Conservation (phyloP, 164 flowering plant species). For the Platanus orientalis region DNA sequence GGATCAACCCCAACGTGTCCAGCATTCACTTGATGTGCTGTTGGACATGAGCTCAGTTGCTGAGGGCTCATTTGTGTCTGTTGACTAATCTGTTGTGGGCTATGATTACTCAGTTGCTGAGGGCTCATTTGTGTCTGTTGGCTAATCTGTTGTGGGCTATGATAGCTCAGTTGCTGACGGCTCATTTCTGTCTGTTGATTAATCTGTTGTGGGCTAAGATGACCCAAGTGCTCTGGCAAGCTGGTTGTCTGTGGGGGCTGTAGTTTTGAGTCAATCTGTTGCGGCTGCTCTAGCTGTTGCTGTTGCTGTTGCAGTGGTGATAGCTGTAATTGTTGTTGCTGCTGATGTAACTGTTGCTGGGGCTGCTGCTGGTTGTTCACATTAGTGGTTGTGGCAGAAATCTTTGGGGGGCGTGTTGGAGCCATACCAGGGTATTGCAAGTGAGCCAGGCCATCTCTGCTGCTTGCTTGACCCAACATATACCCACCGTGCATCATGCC, state of each 20-base stretch:
- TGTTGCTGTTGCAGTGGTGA: not conserved
- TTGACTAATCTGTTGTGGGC: not conserved
- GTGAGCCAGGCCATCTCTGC: not conserved
- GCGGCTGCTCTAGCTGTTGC: conserved; percentile 3
- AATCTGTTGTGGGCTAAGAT: conserved; percentile 2
- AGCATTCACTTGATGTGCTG: not conserved
- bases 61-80: conserved; percentile 2
- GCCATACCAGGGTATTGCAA: not conserved
- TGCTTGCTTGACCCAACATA: not conserved
- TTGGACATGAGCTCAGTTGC: conserved; percentile 2
- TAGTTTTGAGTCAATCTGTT: conserved; percentile 7
- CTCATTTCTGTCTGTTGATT: conserved; percentile 2
- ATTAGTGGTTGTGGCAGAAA: not conserved
- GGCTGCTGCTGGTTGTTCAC: conserved; percentile 12
- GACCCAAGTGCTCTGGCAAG: conserved; percentile 9
- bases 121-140: conserved; percentile 3
- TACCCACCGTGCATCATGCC: not conserved
- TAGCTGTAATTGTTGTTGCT: conserved; percentile 6
- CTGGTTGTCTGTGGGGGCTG: not conserved
- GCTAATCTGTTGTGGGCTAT: conserved; percentile 2
- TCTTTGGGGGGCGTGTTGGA: not conserved
- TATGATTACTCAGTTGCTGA: conserved; percentile 2
- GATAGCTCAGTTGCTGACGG: not conserved
- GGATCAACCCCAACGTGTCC: not conserved
- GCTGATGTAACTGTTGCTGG: conserved; percentile 1